Percentiles rank a stretch among this genome's conserved stretches.
Conservation (phyloP, 495 filamentous ascomycete genomes). For the Xylaria sp. region DNA sequence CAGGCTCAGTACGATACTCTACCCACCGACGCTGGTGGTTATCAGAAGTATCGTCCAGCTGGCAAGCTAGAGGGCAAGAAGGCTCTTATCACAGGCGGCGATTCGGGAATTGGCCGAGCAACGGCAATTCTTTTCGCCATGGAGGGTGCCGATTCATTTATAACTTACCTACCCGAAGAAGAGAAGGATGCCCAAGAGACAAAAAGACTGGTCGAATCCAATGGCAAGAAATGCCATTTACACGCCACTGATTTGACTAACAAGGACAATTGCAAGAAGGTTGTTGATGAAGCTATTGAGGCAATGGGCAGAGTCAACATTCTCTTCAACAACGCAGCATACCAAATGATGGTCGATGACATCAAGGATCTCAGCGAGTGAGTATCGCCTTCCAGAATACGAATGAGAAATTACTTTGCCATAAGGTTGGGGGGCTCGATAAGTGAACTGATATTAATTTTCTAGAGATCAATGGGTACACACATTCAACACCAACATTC, state of each 20-base stretch:
- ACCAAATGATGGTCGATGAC: conserved; percentile 75
- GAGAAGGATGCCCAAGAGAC: conserved; percentile 80
- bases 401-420: neutral
- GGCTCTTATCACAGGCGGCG: conserved; percentile 83
- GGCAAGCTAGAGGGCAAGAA: conserved; percentile 78
- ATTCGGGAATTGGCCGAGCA: conserved; percentile 82
- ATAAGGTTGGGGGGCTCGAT: neutral
- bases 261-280: conserved; percentile 70
- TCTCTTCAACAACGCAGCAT: conserved; percentile 81
- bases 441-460: neutral
- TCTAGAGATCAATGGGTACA: conserved; percentile 74
- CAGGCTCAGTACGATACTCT: conserved; percentile 71
- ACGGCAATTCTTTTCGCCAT: conserved; percentile 81
- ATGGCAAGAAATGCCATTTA: conserved; percentile 67
- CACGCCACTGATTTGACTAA: conserved; percentile 67
- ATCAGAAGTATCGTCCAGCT: conserved; percentile 78
- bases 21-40: conserved; percentile 72
- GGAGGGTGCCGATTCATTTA: conserved; percentile 79
- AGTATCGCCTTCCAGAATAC: conserved; percentile 34
- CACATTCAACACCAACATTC: conserved; percentile 79
- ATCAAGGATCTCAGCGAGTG: conserved; percentile 77
- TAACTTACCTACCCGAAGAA: conserved; percentile 78
- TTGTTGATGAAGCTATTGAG: conserved; percentile 69
- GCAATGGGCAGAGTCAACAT: conserved; percentile 76
- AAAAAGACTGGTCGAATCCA: conserved; percentile 68